Evolutionary conservation across 2,329 filamentous ascomycete genomes (phyloP).

Genomic region (Phyllosticta paracitricarpa): DNA sequence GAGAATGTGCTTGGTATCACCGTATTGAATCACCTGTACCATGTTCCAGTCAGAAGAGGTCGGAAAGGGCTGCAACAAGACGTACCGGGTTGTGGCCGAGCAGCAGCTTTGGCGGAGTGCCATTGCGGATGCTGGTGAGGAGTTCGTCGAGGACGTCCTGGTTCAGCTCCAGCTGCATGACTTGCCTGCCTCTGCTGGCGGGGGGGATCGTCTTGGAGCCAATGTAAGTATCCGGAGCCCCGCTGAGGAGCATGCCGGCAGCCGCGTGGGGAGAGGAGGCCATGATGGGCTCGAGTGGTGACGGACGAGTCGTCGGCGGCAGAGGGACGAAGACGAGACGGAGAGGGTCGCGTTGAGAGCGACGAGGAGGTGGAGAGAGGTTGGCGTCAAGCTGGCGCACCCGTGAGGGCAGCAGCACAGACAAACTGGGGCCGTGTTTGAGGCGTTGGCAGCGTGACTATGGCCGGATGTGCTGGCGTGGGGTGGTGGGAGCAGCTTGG

Average conservation of each 20-base stretch:
- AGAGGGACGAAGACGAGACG: not conserved
- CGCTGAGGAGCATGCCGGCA: conserved; percentile 27
- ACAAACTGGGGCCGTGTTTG: conserved; percentile 7
- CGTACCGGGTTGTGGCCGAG: conserved; percentile 32
- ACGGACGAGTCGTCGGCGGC: not conserved
- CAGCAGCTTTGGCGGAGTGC: conserved; percentile 27
- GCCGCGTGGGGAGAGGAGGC: conserved; percentile 19
- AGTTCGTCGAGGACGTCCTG: conserved; percentile 32
- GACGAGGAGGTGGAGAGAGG: conserved; percentile 1
- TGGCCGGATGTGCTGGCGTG: not conserved
- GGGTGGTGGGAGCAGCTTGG: not conserved
- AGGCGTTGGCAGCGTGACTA: not conserved
- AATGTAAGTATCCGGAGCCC: conserved; percentile 29
- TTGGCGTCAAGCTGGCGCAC: conserved; percentile 3
- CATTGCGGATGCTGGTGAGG: conserved; percentile 26
- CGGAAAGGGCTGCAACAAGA: conserved; percentile 9
- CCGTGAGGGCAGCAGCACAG: conserved; percentile 8
- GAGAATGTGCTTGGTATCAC: conserved; percentile 46
- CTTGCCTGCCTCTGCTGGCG: conserved; percentile 21
- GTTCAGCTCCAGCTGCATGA: conserved; percentile 33
- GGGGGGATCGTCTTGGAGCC: conserved; percentile 21
- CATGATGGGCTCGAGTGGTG: conserved; percentile 16
- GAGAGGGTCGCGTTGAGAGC: conserved; percentile 4
- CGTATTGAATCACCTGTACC: conserved; percentile 44
- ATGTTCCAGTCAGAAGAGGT: conserved; percentile 19